phyloP scores from a whole-genome alignment of 306 rosid genomes.

The Sesbania bispinosa region DNA sequence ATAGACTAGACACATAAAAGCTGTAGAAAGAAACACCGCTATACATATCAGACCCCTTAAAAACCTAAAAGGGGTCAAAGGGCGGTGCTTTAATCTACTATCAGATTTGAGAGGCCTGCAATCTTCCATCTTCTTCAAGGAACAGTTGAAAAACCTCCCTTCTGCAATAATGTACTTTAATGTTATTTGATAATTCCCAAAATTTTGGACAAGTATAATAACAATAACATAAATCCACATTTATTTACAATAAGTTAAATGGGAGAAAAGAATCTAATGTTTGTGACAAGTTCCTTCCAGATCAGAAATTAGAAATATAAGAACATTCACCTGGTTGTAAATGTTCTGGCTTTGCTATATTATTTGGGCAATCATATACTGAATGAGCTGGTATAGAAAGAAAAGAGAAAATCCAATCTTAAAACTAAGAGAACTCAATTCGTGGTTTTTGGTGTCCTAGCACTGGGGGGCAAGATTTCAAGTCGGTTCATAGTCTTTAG shows the following conservation, averaged over 20 bases:
- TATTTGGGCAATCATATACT: conserved; percentile 6
- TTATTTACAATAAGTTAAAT: conserved; percentile 2
- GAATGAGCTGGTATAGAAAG: neutral
- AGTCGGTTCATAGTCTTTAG: neutral
- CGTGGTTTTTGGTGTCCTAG: neutral
- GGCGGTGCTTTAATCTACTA: conserved; percentile 51
- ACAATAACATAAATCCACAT: conserved; percentile 8
- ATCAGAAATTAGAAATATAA: too few relatives aligned
- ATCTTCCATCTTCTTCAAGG: conserved; percentile 62
- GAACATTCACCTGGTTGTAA: too few relatives aligned
- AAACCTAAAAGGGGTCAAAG: conserved; percentile 58
- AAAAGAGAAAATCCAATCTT: conserved; percentile 3
- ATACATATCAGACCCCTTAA: conserved; percentile 77
- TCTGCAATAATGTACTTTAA: conserved; percentile 46
- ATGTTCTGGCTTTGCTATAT: too few relatives aligned
- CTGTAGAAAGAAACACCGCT: conserved; percentile 79
- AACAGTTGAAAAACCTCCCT: conserved; percentile 42
- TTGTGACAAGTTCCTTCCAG: neutral
- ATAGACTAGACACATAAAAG: conserved; percentile 68
- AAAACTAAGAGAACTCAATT: too few relatives aligned
- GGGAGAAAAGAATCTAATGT: neutral
- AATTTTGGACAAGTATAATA: conserved; percentile 12
- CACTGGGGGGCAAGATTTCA: neutral
- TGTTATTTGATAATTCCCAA: conserved; percentile 25
- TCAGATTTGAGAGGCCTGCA: conserved; percentile 39